Evolutionary conservation across 1,284 basidiomycete species (phyloP).

Genomic region (Malassezia arunalokei): DNA sequence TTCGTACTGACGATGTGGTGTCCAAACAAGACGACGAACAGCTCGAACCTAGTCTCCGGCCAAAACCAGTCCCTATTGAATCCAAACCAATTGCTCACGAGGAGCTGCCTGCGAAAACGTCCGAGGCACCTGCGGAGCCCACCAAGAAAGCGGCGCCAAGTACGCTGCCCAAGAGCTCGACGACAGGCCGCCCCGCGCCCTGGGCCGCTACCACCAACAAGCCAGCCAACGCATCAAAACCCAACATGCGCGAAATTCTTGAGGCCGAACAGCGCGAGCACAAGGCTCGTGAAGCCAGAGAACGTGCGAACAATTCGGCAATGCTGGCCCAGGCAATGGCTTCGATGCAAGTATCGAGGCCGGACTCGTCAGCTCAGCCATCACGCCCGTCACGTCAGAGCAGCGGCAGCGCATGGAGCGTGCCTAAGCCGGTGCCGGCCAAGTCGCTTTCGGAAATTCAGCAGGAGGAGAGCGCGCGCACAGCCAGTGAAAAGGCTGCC

Average conservation of each 20-base stretch:
- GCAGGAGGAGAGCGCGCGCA: conserved; percentile 68
- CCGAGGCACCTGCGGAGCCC: background rate
- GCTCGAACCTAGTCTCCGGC: background rate
- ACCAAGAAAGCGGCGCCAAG: background rate
- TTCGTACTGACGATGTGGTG: background rate
- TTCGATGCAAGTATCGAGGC: conserved; percentile 11
- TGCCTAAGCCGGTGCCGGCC: conserved; percentile 51
- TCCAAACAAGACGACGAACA: background rate
- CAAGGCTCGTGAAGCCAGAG: conserved; percentile 51
- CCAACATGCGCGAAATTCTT: conserved; percentile 81
- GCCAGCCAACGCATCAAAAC: conserved; percentile 28
- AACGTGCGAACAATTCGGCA: conserved; percentile 1
- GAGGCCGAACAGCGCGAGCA: conserved; percentile 74
- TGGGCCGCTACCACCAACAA: conserved; percentile 32
- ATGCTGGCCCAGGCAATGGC: conserved; percentile 48
- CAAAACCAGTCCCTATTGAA: background rate
- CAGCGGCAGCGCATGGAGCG: conserved; percentile 40
- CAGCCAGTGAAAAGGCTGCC: conserved; percentile 45
- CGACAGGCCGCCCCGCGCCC: conserved; percentile 13
- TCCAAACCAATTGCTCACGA: no score
- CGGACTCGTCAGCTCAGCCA: background rate
- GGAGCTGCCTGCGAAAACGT: background rate
- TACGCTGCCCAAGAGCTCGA: background rate
- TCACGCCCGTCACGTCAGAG: conserved; percentile 42
- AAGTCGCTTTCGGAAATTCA: conserved; percentile 98